Conservation (phyloP, 371 early-diverging fungal species). For the Mucor piriformis region DNA sequence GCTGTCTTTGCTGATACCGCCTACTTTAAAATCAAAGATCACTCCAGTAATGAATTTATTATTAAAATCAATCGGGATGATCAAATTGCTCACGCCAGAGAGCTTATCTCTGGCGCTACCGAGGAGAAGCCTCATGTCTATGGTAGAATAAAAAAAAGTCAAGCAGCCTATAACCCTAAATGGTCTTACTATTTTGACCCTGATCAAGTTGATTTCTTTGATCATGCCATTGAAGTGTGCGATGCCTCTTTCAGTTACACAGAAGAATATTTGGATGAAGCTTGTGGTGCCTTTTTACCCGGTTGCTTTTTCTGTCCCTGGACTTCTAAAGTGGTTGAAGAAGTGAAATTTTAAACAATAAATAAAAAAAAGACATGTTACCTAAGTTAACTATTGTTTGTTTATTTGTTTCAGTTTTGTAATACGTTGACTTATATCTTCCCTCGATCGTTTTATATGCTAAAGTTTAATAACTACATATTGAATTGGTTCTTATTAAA, state of each 20-base stretch:
- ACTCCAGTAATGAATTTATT: neutral
- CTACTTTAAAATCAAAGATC: neutral
- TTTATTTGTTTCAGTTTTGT: no score
- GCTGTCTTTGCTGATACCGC: slow-evolving; percentile 5
- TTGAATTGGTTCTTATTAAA: no score
- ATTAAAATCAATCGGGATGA: neutral
- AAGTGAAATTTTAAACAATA: neutral
- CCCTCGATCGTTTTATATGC: no score
- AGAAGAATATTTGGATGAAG: slow-evolving; percentile 3
- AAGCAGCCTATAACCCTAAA: neutral
- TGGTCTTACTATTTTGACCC: neutral
- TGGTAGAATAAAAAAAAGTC: slow-evolving; percentile 3
- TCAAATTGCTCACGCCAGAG: neutral
- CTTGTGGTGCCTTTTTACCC: slow-evolving; percentile 6
- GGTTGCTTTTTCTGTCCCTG: slow-evolving; percentile 5
- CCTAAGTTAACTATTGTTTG: no score
- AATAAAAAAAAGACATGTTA: no score
- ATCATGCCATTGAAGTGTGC: slow-evolving; percentile 3
- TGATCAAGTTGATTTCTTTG: neutral
- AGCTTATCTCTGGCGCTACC: neutral
- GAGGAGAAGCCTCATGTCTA: neutral
- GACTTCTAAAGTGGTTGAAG: neutral
- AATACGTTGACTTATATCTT: no score
- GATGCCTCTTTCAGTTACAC: neutral
- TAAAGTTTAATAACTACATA: no score